Evolutionary conservation across 2,329 filamentous ascomycete species (phyloP), one percentile per base, ranked within the genome.

Genomic region (Dichotomopilus funicola): DNA sequence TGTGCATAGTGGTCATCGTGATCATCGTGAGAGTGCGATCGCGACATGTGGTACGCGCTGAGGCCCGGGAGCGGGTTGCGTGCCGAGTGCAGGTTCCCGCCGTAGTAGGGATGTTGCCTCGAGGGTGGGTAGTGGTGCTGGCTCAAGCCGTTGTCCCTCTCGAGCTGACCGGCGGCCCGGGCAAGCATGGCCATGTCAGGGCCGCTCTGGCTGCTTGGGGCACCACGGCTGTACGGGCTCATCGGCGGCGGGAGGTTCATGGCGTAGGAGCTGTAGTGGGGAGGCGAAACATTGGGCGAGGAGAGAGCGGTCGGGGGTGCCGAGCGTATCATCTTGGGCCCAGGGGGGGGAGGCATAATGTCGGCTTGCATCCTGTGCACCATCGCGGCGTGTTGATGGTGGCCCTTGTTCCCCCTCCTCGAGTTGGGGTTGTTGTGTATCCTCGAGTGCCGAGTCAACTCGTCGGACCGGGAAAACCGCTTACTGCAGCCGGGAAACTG

Each of bases 371-470:
- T 71, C 54, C 75, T 72, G 53, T 75, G 73, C 53, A 73, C 72
- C 61, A 75, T 67, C 40, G 52, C 44, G n/a, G 67, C 66, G 58
- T 76, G 73, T 54, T 77, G 72, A 36, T 66, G 64, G 63, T 80
- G 77, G 34, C 72, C 83, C 78, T 96, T 96, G 79, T 95, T 95
- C 63, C 90, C 91, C 68, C 92, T 80, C 69, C 94, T 82, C 56
- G 91, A 96, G 79, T 97, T 97, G 57, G 94, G 92, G 75, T 97
- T 99, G 83, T 89, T 96, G 82, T 99, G 92, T 76, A 99, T 99
- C 71, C 92, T 84, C 70, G 92, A 96, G 75, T 99, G 92, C 59
- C 92, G 86, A 60, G 94, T 99, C 64, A 99, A 80, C 75, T 99
- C 92, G 70, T 99, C 92, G 10, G 92, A 96, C 62, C 92, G 86